Evolutionary conservation across 768 basidiomycete genomes (phyloP).

Genomic region (Lepiota subincarnata): DNA sequence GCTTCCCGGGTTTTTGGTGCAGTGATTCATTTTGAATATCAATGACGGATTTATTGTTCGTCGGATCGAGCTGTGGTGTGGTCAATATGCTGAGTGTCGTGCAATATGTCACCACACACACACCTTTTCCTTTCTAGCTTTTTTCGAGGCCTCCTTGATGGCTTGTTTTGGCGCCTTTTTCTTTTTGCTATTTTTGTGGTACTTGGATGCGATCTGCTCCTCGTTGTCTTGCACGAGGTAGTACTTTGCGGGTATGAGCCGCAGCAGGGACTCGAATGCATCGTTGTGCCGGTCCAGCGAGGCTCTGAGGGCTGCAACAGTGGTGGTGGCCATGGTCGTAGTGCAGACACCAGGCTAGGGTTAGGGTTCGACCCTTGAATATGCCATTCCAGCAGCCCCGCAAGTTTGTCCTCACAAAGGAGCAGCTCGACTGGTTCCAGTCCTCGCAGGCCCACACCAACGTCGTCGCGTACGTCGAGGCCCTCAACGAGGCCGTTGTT

Average conservation of each 20-base stretch:
- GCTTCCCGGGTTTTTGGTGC: constrained; percentile 40
- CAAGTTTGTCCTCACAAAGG: constrained; percentile 73
- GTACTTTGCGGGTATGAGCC: constrained; percentile 85
- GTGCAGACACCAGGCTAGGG: neutral
- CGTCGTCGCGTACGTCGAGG: constrained; percentile 67
- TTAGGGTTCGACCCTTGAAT: constrained; percentile 9
- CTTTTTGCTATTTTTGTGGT: constrained; percentile 87
- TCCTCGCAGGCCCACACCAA: constrained; percentile 62
- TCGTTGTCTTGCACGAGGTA: constrained; percentile 72
- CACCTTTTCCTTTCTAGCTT: constrained; percentile 86
- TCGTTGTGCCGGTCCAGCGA: constrained; percentile 84
- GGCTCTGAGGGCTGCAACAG: constrained; percentile 41
- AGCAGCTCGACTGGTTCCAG: constrained; percentile 82
- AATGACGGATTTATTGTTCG: constrained; percentile 71
- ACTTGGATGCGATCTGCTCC: constrained; percentile 67
- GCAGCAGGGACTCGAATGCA: constrained; percentile 78
- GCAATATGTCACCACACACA: constrained; percentile 12
- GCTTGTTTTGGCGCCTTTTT: constrained; percentile 79
- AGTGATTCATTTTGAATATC: constrained; percentile 65
- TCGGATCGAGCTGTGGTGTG: constrained; percentile 76
- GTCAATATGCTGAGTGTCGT: neutral
- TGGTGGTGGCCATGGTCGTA: constrained; percentile 28
- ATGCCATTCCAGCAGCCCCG: constrained; percentile 48
- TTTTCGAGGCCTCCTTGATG: constrained; percentile 84
- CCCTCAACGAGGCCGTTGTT: constrained; percentile 70